Percentiles rank a stretch among this genome's conserved stretches.
Evolutionary conservation across 495 filamentous ascomycete genomes (phyloP).

Genomic region (Emericellopsis terricola): DNA sequence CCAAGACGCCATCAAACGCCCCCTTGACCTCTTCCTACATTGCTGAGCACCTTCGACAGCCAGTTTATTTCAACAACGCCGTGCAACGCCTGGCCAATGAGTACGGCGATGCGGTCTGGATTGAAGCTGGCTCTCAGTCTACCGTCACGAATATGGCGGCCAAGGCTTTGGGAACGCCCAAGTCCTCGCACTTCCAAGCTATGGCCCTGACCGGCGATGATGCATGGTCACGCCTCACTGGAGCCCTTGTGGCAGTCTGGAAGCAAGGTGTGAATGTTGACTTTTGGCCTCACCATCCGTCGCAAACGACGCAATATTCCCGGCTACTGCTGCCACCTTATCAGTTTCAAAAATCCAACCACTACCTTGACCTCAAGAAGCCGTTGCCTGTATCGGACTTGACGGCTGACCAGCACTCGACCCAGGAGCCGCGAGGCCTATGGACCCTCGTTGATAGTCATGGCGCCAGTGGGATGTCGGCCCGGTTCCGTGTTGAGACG

Average conservation of each 20-base stretch:
- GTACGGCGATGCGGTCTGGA: constrained; percentile 16
- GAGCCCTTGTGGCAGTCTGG: background rate
- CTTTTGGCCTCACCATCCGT: background rate
- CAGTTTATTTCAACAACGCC: constrained; percentile 33
- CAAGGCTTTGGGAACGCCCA: constrained; percentile 12
- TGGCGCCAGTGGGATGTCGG: background rate
- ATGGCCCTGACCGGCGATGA: constrained; percentile 12
- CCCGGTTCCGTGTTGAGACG: background rate
- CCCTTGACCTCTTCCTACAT: constrained; percentile 18
- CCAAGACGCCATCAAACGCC: background rate
- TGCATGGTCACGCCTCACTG: background rate
- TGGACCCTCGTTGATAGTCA: background rate
- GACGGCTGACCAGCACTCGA: background rate
- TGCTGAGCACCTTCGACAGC: constrained; percentile 26
- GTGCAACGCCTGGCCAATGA: constrained; percentile 21
- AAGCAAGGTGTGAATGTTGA: background rate
- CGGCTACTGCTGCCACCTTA: constrained; percentile 18
- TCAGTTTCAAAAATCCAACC: constrained; percentile 14
- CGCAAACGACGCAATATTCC: constrained; percentile 3
- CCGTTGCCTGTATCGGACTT: background rate
- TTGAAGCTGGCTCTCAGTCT: constrained; percentile 34
- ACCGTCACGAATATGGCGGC: constrained; percentile 26
- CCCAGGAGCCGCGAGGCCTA: background rate
- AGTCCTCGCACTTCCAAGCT: constrained; percentile 16
- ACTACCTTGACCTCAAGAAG: constrained; percentile 10